Conservation (phyloP, 2,329 filamentous ascomycete species). For the Huntiella abstrusa region DNA sequence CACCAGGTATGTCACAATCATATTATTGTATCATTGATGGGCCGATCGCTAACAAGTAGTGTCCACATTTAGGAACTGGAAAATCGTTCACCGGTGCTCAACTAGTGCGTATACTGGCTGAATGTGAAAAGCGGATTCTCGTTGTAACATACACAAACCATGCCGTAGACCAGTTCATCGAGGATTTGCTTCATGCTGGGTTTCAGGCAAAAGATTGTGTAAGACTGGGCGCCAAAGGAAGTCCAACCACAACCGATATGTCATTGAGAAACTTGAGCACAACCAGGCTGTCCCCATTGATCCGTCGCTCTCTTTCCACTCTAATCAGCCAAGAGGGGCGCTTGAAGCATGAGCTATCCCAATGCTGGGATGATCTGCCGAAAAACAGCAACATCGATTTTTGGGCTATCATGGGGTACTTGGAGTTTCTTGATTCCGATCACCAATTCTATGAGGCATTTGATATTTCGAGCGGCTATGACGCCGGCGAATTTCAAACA, state of each 20-base stretch:
- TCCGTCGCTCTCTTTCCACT: not conserved
- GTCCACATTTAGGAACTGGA: conserved; percentile 37
- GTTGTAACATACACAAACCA: conserved; percentile 53
- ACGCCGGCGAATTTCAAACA: too few relatives aligned
- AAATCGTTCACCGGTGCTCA: conserved; percentile 57
- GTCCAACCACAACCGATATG: conserved; percentile 11
- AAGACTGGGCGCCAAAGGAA: conserved; percentile 43
- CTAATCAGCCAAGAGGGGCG: too few relatives aligned
- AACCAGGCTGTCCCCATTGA: not conserved
- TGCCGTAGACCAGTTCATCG: conserved; percentile 44
- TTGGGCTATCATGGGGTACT: conserved; percentile 6
- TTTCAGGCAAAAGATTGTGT: conserved; percentile 33
- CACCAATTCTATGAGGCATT: conserved; percentile 2
- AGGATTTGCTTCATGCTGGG: conserved; percentile 42
- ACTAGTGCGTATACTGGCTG: conserved; percentile 35
- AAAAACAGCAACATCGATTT: not conserved
- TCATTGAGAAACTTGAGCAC: not conserved
- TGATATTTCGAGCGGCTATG: not conserved
- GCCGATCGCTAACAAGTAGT: not conserved
- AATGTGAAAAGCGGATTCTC: conserved; percentile 34
- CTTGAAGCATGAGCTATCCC: not conserved
- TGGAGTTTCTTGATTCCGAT: conserved; percentile 7
- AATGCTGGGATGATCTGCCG: not conserved
- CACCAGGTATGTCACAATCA: conserved; percentile 34
- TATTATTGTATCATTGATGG: not conserved